Base-by-base conservation (phyloP, 441 rosid species). In the Populus hybrid region DNA sequence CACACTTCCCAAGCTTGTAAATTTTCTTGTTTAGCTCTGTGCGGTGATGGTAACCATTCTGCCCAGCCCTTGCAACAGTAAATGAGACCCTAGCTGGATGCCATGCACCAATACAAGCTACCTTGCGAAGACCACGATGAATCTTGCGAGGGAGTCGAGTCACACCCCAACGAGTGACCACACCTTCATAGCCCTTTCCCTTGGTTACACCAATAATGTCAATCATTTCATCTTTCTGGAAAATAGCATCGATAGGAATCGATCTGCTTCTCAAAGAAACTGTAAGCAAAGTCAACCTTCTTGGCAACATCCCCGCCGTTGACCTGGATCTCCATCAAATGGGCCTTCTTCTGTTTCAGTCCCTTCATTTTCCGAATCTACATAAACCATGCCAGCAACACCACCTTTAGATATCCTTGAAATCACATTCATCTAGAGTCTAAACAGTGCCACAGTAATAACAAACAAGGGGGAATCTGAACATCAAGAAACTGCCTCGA, bases 61-160 rank as follows among this genome's bases (percentile, higher is more conserved):
- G 98, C 78, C 97, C 98, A 84, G 98, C 97, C 81, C 97, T 88
- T 21, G 97, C 98, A n/a, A 94, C 95, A 36, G 98, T 94, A 77
- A 85, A 94, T 14, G 98, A 94, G 26, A 94, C 98, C 80, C 98
- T 91, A 20, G 97, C 97, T 34, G 98, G 98, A 89, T 94, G 97
- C 98, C 98, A 94, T 20, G 98, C 97, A 76, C 95, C 98, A 70
- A 94, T 92, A 88, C 98, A 94, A 76, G 98, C 97, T n/a, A 94
- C 98, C 91, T 94, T 92, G 57, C 97, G 93, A 23, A 94, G 94
- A 84, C 98, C 98, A 40, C 98, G 87, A 78, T 94, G 98, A 77
- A 97, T 94, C 88, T 94, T 94, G 67, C n/a, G 94, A 32, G 98
- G 98, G 54, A 94, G 95, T 36, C 98, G 91, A n/a, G 98, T 92